phyloP scores from a whole-genome alignment of 2,329 filamentous ascomycete genomes.

The Biscogniauxia sp. region DNA sequence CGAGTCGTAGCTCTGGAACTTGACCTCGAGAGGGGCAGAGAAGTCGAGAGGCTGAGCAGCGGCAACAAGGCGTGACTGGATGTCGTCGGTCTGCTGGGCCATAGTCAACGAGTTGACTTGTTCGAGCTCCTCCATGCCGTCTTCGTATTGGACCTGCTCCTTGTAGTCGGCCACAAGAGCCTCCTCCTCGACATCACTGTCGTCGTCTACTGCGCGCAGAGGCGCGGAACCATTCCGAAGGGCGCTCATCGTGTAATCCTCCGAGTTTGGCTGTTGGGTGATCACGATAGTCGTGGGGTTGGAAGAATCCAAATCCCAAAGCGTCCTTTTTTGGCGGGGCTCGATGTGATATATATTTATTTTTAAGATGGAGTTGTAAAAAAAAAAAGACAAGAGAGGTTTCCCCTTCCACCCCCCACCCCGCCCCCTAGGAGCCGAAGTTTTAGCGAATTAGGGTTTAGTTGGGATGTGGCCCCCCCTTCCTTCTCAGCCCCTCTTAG shows the following conservation, averaged over 20 bases:
- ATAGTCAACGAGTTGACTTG: constrained; percentile 67
- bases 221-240: constrained; percentile 62
- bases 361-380: constrained; percentile 11
- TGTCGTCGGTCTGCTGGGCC: constrained; percentile 79
- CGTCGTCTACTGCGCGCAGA: constrained; percentile 65
- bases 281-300: constrained; percentile 17
- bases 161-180: constrained; percentile 92
- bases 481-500: neutral
- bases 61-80: constrained; percentile 86
- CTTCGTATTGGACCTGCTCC: constrained; percentile 93
- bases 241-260: constrained; percentile 51
- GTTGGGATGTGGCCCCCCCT: constrained; percentile 11
- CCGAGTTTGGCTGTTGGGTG: constrained; percentile 8
- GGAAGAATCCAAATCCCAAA: constrained; percentile 13
- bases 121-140: constrained; percentile 79
- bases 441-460: constrained; percentile 35
- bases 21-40: constrained; percentile 90
- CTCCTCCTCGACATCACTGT: constrained; percentile 95
- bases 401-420: too few relatives aligned
- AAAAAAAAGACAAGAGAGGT: constrained; percentile 8
- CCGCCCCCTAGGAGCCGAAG: constrained; percentile 23
- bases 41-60: constrained; percentile 95
- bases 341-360: constrained; percentile 29
- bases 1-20: constrained; percentile 98
- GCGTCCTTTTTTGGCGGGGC: constrained; percentile 19